phyloP scores from a whole-genome alignment of 345 rosid species.

The Eucalyptus erythrocorys region DNA sequence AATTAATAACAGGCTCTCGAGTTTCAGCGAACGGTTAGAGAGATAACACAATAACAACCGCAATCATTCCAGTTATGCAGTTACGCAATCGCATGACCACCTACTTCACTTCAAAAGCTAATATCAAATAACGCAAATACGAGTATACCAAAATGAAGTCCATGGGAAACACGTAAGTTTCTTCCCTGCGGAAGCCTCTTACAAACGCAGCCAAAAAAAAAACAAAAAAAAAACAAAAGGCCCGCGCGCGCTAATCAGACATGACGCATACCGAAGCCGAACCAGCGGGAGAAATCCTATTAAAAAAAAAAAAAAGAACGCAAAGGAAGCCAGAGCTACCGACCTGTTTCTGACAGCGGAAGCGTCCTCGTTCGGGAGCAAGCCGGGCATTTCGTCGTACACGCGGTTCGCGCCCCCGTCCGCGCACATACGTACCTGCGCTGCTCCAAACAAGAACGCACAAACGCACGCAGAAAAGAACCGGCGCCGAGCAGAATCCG shows the following conservation, averaged over 20 bases:
- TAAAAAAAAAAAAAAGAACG: too few relatives aligned
- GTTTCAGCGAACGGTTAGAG: neutral
- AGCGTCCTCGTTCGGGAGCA: constrained; percentile 54
- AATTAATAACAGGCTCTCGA: neutral
- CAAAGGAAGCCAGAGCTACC: neutral
- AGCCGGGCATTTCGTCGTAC: constrained; percentile 73
- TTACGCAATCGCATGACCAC: neutral
- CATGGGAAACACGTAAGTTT: neutral
- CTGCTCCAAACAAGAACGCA: constrained; percentile 40
- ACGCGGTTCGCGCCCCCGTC: constrained; percentile 99
- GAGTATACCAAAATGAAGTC: neutral
- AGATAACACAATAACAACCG: neutral
- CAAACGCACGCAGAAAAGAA: neutral
- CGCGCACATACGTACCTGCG: constrained; percentile 72
- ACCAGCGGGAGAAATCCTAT: neutral
- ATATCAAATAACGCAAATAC: neutral
- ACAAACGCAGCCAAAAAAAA: neutral
- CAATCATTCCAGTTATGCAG: neutral
- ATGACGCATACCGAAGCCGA: neutral
- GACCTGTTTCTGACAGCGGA: constrained; percentile 51
- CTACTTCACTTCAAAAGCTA: neutral
- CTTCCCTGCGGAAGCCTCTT: neutral
- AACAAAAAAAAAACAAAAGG: neutral
- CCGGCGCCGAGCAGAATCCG: neutral
- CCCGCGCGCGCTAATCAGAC: neutral